These are phyloP conservation scores for Byssothecium circinans DNA, from an alignment of 2,329 filamentous ascomycete species.

Conservation along the genomic window DNA sequence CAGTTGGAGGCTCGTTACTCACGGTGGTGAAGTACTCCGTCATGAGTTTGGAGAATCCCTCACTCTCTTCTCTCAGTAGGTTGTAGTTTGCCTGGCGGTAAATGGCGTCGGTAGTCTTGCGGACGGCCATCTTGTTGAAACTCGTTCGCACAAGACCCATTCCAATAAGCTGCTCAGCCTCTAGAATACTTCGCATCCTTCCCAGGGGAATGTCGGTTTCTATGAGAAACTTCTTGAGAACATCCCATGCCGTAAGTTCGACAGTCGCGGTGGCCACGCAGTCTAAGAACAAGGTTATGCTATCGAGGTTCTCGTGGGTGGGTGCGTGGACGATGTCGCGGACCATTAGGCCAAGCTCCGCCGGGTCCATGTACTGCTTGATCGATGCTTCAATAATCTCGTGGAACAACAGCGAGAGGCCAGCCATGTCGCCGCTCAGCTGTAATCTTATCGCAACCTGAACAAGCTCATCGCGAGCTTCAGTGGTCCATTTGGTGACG, in stretches of 20 bases:
- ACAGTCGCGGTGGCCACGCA: constrained; percentile 57
- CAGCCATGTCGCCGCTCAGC: constrained; percentile 67
- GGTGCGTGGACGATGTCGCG: constrained; percentile 69
- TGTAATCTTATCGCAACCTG: constrained; percentile 66
- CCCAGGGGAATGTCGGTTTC: constrained; percentile 71
- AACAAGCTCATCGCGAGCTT: constrained; percentile 68
- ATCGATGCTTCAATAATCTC: constrained; percentile 79
- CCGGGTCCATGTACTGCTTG: constrained; percentile 66
- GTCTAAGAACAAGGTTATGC: constrained; percentile 73
- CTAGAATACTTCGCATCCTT: constrained; percentile 80
- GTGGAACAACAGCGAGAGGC: constrained; percentile 75
- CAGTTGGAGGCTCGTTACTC: constrained; percentile 70
- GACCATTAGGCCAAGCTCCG: constrained; percentile 71
- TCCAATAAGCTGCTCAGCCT: constrained; percentile 72
- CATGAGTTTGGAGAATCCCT: constrained; percentile 94
- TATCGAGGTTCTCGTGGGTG: constrained; percentile 48
- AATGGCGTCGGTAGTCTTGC: constrained; percentile 87
- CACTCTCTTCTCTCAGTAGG: constrained; percentile 87
- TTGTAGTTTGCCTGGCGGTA: constrained; percentile 98
- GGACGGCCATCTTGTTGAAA: constrained; percentile 79
- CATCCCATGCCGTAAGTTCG: neutral
- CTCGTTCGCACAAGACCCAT: constrained; percentile 82
- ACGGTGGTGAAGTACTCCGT: constrained; percentile 94
- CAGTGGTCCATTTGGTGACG: constrained; percentile 67
- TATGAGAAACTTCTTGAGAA: constrained; percentile 66